These are phyloP conservation scores for Diaporthe velutina DNA, from an alignment of 2,329 filamentous ascomycete genomes.

Conservation along the genomic window DNA sequence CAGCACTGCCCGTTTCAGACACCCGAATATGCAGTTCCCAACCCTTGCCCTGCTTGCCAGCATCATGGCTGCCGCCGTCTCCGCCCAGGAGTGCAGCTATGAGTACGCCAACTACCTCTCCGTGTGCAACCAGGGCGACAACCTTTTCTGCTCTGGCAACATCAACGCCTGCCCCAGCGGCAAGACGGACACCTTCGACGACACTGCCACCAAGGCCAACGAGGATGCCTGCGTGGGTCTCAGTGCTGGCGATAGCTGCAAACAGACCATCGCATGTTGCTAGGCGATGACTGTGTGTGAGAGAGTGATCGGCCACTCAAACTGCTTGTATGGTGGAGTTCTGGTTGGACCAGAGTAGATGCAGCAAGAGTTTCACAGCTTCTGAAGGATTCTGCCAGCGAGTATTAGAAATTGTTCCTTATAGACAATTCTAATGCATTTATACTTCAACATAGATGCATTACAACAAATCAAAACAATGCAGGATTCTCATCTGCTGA, in stretches of 20 bases:
- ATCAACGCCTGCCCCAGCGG: not conserved
- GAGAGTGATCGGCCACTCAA: not conserved
- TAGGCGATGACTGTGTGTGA: not conserved
- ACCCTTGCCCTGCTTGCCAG: not conserved
- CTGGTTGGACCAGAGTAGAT: not conserved
- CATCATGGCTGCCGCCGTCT: not conserved
- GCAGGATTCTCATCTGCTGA: too few species aligned
- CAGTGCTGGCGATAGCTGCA: not conserved
- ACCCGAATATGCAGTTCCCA: not conserved
- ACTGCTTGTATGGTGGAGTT: accelerated
- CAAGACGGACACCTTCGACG: not conserved
- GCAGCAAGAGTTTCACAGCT: not conserved
- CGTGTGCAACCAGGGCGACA: slow-evolving; percentile 1
- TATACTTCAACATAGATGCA: too few species aligned
- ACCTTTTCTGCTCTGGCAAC: slow-evolving; percentile 14
- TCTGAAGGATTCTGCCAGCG: accelerated
- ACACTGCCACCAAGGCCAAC: slow-evolving; percentile 6
- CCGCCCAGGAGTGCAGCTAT: slow-evolving; percentile 17
- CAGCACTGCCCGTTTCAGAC: accelerated
- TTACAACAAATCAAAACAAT: too few species aligned
- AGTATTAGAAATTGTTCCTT: too few species aligned
- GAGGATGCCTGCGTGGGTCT: not conserved
- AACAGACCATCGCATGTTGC: slow-evolving; percentile 13
- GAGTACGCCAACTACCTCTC: not conserved
- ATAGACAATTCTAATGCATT: too few species aligned